Percentiles rank a stretch among this genome's conserved stretches.
Conservation (phyloP, 768 basidiomycete species). For the Termitomyces sp. region DNA sequence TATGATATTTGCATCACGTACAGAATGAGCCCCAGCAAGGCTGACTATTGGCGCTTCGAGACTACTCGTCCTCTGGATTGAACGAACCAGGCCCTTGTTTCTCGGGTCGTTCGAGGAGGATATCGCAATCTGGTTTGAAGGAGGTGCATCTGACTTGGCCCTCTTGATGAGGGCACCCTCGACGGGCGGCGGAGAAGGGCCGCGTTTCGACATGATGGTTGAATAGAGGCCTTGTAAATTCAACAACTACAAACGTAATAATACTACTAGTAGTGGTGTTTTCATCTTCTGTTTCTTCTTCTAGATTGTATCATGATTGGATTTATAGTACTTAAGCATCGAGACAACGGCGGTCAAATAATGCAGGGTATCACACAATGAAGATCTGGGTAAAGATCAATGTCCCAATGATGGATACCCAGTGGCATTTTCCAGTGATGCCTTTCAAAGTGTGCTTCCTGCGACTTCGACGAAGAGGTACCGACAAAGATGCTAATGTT, state of each 20-base stretch:
- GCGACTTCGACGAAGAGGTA: no score
- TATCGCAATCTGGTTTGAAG: conserved; percentile 68
- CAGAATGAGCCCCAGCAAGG: conserved; percentile 82
- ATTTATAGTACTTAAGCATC: no score
- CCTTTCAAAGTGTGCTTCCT: no score
- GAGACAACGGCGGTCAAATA: neutral
- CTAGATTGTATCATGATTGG: no score
- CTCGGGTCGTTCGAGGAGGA: conserved; percentile 73
- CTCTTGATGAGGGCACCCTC: conserved; percentile 63
- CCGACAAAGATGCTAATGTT: no score
- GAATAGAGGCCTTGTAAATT: conserved; percentile 5
- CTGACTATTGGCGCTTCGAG: conserved; percentile 94
- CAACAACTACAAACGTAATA: conserved; percentile 13
- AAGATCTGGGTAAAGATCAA: no score
- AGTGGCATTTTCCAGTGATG: no score
- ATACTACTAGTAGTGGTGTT: no score
- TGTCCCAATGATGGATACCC: no score
- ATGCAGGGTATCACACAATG: neutral
- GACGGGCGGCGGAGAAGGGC: conserved; percentile 55
- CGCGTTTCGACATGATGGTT: conserved; percentile 68
- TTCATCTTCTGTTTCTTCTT: no score
- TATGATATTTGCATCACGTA: conserved; percentile 35
- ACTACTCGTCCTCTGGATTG: conserved; percentile 88
- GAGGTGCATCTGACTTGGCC: conserved; percentile 49
- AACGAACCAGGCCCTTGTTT: conserved; percentile 78